These are phyloP conservation scores for Chenopodium suecicum DNA, from an alignment of 148 eudicot species.

Conservation along the genomic window DNA sequence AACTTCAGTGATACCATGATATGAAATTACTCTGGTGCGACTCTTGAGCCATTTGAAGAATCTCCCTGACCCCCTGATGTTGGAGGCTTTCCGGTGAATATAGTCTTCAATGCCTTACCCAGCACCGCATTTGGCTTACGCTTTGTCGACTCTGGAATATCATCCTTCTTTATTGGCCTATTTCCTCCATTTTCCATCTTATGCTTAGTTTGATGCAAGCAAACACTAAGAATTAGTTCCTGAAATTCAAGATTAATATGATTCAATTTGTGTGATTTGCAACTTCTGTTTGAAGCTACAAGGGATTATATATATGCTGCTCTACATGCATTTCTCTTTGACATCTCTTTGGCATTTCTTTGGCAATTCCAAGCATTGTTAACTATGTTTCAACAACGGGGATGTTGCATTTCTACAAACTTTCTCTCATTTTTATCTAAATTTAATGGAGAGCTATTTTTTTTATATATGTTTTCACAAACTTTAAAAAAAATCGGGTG, in stretches of 20 bases:
- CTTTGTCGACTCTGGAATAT: conserved; percentile 12
- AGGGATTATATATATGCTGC: not conserved
- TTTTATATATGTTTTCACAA: no score
- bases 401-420: not conserved
- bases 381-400: not conserved
- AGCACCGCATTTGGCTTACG: conserved; percentile 8
- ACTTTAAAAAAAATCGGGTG: no score
- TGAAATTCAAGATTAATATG: not conserved
- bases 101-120: not conserved
- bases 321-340: not conserved
- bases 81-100: conserved; percentile 13
- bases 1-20: not conserved
- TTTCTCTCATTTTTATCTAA: not conserved
- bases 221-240: not conserved
- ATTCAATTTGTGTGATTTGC: not conserved
- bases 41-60: conserved; percentile 1
- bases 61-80: conserved; percentile 14
- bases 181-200: conserved; percentile 5
- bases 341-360: not conserved
- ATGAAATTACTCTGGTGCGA: conserved; percentile 7
- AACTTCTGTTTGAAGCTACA: not conserved
- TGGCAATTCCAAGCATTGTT: not conserved
- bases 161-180: conserved; percentile 5
- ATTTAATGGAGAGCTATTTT: not conserved
- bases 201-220: not conserved